A percentile compares a stretch with the other conserved stretches of the same genome.
phyloP scores from a whole-genome alignment of 345 rosid genomes.

The Cardamine occulta region DNA sequence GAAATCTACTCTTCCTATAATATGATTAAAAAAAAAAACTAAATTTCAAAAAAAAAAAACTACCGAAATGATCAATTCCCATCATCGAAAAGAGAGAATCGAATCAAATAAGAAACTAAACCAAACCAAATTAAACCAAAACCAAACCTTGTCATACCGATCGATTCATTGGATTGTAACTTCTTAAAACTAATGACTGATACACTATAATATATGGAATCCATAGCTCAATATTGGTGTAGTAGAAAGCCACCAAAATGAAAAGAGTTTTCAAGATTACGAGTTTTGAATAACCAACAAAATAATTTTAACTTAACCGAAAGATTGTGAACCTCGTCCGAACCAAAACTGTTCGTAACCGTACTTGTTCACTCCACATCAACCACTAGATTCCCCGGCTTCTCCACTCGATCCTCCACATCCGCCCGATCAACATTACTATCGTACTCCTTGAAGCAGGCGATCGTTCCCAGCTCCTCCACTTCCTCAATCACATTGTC shows the following conservation, averaged over 20 bases:
- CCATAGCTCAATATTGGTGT: neutral
- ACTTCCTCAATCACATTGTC: constrained; percentile 69
- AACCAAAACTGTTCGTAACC: constrained; percentile 44
- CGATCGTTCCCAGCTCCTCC: constrained; percentile 64
- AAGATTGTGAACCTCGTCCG: constrained; percentile 50
- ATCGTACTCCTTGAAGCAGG: constrained; percentile 59
- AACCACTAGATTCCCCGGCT: constrained; percentile 36
- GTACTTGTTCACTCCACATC: constrained; percentile 21
- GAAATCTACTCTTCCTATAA: too few species aligned
- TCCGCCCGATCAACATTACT: constrained; percentile 18
- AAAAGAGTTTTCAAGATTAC: neutral
- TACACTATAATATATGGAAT: neutral
- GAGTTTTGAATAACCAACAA: neutral
- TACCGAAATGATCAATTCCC: neutral
- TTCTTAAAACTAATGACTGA: neutral
- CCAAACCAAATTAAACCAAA: neutral
- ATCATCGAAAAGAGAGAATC: neutral
- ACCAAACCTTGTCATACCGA: neutral
- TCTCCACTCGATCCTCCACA: constrained; percentile 42
- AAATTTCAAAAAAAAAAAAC: too few species aligned
- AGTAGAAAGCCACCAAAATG: neutral
- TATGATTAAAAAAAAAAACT: too few species aligned
- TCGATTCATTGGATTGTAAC: neutral
- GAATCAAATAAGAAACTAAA: neutral
- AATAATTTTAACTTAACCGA: constrained; percentile 34